phyloP scores from a whole-genome alignment of 805 yeast genomes.

The Candida cerambycidarum region DNA sequence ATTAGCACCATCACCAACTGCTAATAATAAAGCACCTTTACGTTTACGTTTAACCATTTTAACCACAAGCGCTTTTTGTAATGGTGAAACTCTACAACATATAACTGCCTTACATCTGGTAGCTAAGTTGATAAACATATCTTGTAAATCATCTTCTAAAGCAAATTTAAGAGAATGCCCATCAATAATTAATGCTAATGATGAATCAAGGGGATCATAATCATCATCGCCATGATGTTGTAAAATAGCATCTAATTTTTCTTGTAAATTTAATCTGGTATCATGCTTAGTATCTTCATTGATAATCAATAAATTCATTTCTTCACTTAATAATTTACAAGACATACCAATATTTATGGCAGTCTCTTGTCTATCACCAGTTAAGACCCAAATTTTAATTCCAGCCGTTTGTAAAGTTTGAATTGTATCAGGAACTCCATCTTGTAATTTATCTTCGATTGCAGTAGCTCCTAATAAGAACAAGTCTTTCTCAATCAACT shows the following conservation, averaged over 20 bases:
- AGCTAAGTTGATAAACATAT: constrained; percentile 74
- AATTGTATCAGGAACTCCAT: constrained; percentile 97
- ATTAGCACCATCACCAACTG: constrained; percentile 98
- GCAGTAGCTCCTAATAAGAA: constrained; percentile 95
- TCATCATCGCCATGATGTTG: constrained; percentile 72
- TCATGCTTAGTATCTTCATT: constrained; percentile 83
- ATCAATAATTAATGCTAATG: constrained; percentile 88
- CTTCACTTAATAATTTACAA: constrained; percentile 89
- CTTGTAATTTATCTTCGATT: constrained; percentile 95
- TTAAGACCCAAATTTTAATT: constrained; percentile 93
- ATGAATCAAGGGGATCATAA: constrained; percentile 46
- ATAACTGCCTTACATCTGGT: constrained; percentile 91
- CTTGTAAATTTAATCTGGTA: constrained; percentile 68
- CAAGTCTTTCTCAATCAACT: constrained; percentile 76
- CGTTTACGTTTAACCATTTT: constrained; percentile 83
- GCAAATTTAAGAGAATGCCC: constrained; percentile 91
- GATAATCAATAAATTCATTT: constrained; percentile 87
- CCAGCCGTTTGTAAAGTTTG: constrained; percentile 95
- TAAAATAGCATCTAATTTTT: constrained; percentile 71
- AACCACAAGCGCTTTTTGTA: constrained; percentile 95
- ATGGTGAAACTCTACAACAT: constrained; percentile 96
- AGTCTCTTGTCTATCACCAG: constrained; percentile 98
- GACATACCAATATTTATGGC: constrained; percentile 99
- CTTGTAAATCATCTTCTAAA: constrained; percentile 76
- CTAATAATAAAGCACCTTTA: constrained; percentile 71